Base-by-base conservation (phyloP, 495 filamentous ascomycete species). In the Astrothelium subdiscretum region DNA sequence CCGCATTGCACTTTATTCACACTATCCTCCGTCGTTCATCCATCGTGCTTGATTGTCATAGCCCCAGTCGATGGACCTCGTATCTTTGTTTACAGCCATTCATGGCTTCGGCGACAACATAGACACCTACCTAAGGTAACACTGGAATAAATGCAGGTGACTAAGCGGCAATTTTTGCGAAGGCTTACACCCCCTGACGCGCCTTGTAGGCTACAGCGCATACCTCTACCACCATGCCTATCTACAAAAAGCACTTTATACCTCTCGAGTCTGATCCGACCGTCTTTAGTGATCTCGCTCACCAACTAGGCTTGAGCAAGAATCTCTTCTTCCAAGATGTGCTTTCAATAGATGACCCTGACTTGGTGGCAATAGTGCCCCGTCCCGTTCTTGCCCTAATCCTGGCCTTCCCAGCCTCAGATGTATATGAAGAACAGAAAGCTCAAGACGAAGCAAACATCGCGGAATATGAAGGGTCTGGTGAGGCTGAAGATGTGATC, bases 371-470 rank as follows among this genome's bases (percentile, higher is more conserved):
- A 12, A 5, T 91, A 76, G 78, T 95, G 51, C 90, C 91, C 11
- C 86, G 90, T 18, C 90, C 90, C 57, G 85, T 86, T 4, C 81
- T 85, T 65, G 91, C 89, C 31, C 80, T 95, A 22, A 83, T 96
- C 62, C 85, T 95, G 74, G 88, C 94, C 68, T 91, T 92, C 75
- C 91, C 90, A 63, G 20, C 43, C 5, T 79, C 91, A 64, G 84
- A 76, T 43, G 76, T 82, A 32, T 92, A 90, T 78, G 84, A 90
- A 74, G 73, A 77, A 54, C 79, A 79, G 65, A 83, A 88, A 24
- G 72, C 77, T 20, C 10, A 48, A 1, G 71, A 79, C 61, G 89
- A 91, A 73, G 87, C 92, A 72, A 73, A 77, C 32, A 64, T 68
- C 2, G 74, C 81, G 32, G 43, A 60, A 20, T 85, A 85, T 71